Evolutionary conservation across 202 grass and related monocot genomes (phyloP).

Genomic region (Musa balbisiana): DNA sequence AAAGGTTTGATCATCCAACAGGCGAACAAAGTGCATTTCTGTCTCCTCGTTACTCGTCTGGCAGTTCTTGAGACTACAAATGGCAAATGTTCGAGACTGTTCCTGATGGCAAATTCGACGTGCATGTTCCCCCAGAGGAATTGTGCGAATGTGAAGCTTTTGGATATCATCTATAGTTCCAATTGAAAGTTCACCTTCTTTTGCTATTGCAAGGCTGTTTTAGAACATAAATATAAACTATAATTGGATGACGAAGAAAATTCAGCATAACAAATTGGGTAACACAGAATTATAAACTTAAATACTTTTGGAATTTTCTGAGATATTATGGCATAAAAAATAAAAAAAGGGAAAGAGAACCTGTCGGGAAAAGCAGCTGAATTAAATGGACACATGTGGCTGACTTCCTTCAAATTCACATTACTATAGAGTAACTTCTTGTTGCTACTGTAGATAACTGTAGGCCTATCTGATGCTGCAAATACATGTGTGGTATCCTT

Average conservation of each 20-base stretch:
- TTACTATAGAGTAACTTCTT: slow-evolving; percentile 98
- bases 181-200: slow-evolving; percentile 93
- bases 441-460: slow-evolving; percentile 97
- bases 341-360: slow-evolving; percentile 9
- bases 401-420: slow-evolving; percentile 98
- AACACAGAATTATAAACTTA: background rate
- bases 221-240: slow-evolving; percentile 20
- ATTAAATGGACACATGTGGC: slow-evolving; percentile 96
- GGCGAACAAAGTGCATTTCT: slow-evolving; percentile 73
- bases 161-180: slow-evolving; percentile 91
- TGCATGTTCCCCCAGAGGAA: slow-evolving; percentile 82
- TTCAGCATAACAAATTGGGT: background rate
- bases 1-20: slow-evolving; percentile 91
- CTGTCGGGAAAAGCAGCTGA: slow-evolving; percentile 94
- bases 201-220: slow-evolving; percentile 87
- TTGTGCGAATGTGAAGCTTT: slow-evolving; percentile 97
- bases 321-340: no score
- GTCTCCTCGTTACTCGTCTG: slow-evolving; percentile 61
- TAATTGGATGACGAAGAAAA: background rate
- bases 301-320: background rate
- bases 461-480: slow-evolving; percentile 94
- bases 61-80: slow-evolving; percentile 70
- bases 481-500: slow-evolving; percentile 74
- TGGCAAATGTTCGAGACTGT: slow-evolving; percentile 70
- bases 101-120: slow-evolving; percentile 93